Conservation (phyloP, 1,284 basidiomycete genomes). For the Ustanciosporium gigantosporum region DNA sequence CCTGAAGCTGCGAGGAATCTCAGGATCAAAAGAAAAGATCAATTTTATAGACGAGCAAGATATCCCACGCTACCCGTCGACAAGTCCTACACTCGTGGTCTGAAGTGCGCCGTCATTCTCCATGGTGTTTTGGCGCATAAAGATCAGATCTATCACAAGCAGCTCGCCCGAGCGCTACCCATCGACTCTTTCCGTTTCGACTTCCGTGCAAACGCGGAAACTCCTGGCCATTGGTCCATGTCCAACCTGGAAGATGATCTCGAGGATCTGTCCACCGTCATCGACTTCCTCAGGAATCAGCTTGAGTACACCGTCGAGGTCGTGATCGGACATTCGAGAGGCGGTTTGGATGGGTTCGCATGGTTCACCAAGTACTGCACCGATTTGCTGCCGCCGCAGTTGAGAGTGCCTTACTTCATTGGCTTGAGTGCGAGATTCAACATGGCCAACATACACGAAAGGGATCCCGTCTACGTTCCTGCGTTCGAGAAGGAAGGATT, state of each 20-base stretch:
- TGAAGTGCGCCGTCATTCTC: constrained; percentile 44
- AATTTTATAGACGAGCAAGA: no score
- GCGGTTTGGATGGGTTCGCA: constrained; percentile 23
- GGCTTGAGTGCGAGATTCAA: constrained; percentile 33
- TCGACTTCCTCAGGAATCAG: constrained; percentile 21
- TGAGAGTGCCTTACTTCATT: constrained; percentile 66
- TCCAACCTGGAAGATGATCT: constrained; percentile 30
- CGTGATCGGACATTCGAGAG: constrained; percentile 29
- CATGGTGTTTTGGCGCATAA: constrained; percentile 54
- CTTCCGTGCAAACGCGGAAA: constrained; percentile 65
- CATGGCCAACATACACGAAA: constrained; percentile 46
- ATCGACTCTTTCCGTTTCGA: constrained; percentile 81
- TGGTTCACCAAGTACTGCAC: constrained; percentile 36
- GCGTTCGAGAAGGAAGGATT: constrained; percentile 42
- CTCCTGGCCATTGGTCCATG: constrained; percentile 32
- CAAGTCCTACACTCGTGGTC: constrained; percentile 19
- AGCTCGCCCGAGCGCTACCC: constrained; percentile 71
- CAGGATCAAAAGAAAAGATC: no score
- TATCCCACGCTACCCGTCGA: constrained; percentile 23
- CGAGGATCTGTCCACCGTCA: constrained; percentile 23
- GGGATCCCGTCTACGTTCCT: constrained; percentile 21
- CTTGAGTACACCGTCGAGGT: constrained; percentile 25
- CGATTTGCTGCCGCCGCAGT: constrained; percentile 8
- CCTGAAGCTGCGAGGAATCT: neutral
- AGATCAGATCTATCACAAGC: constrained; percentile 78